These are phyloP conservation scores for Lachnellula hyalina DNA, from an alignment of 2,329 filamentous ascomycete genomes.

Conservation along the genomic window DNA sequence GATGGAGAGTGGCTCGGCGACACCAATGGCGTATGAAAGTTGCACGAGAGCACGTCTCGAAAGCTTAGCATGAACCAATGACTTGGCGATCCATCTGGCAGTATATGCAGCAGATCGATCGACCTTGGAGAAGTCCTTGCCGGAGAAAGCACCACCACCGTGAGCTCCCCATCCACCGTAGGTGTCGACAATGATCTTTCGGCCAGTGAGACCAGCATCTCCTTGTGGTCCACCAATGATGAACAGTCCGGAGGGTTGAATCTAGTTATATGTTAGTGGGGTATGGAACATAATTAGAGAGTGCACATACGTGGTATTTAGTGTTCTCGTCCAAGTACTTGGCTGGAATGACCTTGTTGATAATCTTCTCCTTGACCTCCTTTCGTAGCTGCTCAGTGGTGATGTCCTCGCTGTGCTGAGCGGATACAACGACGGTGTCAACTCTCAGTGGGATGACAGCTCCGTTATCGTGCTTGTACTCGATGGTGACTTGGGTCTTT, in stretches of 20 bases:
- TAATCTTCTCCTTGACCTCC: conserved; percentile 95
- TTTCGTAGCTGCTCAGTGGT: conserved; percentile 87
- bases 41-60: conserved; percentile 92
- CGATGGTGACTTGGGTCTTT: conserved; percentile 98
- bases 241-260: conserved; percentile 97
- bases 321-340: conserved; percentile 91
- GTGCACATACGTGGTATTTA: conserved; percentile 78
- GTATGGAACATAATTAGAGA: not conserved
- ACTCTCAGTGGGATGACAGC: conserved; percentile 89
- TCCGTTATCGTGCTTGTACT: conserved; percentile 95
- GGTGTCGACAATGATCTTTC: conserved; percentile 98
- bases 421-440: conserved; percentile 94
- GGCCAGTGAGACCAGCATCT: conserved; percentile 96
- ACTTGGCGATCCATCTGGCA: conserved; percentile 98
- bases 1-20: conserved; percentile 94
- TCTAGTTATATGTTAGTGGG: conserved; percentile 38
- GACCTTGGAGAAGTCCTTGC: conserved; percentile 99
- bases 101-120: conserved; percentile 97
- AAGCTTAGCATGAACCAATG: conserved; percentile 81
- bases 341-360: conserved; percentile 88
- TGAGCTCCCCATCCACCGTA: conserved; percentile 99
- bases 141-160: conserved; percentile 99
- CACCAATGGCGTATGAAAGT: conserved; percentile 98
- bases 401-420: conserved; percentile 87
- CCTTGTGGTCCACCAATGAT: conserved; percentile 99